Evolutionary conservation across 148 eudicot species (phyloP).

Genomic region (Rhododendron ovatum): DNA sequence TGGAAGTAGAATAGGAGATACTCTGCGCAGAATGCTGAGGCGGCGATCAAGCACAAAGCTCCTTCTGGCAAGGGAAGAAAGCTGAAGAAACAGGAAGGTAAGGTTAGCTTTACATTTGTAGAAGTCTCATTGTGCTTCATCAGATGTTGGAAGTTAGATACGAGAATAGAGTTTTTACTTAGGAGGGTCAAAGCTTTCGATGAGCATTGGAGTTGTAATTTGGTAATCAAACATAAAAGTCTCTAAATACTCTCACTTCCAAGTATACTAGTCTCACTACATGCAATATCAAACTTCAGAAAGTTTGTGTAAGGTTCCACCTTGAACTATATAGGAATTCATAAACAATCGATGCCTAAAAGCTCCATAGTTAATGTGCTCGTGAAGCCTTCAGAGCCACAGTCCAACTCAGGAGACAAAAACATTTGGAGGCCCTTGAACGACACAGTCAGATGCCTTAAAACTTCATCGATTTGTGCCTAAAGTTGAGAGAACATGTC

Average conservation of each 20-base stretch:
- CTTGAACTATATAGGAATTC: background rate
- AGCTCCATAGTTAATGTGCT: background rate
- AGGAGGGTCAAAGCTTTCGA: background rate
- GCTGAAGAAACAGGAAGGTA: constrained; percentile 31
- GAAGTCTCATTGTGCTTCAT: background rate
- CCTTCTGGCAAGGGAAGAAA: constrained; percentile 72
- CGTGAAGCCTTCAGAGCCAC: background rate
- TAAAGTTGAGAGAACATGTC: background rate
- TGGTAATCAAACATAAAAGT: background rate
- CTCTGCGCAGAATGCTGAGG: constrained; percentile 85
- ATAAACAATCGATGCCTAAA: background rate
- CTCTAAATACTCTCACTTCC: background rate
- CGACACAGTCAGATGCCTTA: background rate
- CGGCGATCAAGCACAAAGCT: constrained; percentile 67
- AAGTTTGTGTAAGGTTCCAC: background rate
- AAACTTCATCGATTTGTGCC: background rate
- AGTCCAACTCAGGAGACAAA: background rate
- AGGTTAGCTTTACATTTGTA: background rate
- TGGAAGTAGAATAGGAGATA: constrained; percentile 83
- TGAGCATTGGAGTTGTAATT: background rate
- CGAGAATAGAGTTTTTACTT: background rate
- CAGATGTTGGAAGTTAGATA: background rate
- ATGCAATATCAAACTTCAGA: background rate
- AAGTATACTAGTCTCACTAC: background rate
- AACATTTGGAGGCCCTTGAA: background rate